Conservation (phyloP, 208 protist species). For the Phytomonas francai region DNA sequence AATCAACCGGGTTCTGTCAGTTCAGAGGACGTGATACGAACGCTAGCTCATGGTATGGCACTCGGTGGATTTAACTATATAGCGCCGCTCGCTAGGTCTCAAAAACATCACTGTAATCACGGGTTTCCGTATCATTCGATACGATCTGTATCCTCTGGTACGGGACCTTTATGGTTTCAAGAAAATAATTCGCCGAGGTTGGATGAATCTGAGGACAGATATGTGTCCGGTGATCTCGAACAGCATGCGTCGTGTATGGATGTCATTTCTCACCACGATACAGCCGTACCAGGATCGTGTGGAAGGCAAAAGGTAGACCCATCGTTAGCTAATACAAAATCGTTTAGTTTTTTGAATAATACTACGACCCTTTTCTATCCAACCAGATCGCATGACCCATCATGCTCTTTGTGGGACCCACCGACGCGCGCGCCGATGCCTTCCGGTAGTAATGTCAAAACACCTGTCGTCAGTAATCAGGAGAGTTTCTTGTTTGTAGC, state of each 20-base stretch:
- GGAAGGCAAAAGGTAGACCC: background rate
- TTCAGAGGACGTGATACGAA: conserved; percentile 20
- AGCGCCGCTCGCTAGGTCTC: background rate
- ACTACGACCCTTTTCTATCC: background rate
- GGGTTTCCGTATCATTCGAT: background rate
- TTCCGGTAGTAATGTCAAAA: background rate
- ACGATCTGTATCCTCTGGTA: background rate
- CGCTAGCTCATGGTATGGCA: conserved; percentile 25
- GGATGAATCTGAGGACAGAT: background rate
- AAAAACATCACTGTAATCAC: background rate
- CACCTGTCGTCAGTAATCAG: background rate
- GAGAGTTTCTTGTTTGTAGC: background rate
- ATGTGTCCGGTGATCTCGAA: background rate
- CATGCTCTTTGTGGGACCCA: background rate
- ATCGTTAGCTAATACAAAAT: background rate
- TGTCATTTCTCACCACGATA: background rate
- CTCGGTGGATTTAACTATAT: conserved; percentile 12
- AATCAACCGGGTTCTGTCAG: background rate
- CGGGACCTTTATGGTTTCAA: background rate
- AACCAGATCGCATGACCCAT: background rate
- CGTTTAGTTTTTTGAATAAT: background rate
- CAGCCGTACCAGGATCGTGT: background rate
- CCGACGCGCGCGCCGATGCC: background rate
- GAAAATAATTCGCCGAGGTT: background rate
- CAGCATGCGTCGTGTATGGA: background rate